A percentile compares a stretch with the other conserved stretches of the same genome.
phyloP scores from a whole-genome alignment of 1,284 basidiomycete genomes.

The Psilocybe mexicana region DNA sequence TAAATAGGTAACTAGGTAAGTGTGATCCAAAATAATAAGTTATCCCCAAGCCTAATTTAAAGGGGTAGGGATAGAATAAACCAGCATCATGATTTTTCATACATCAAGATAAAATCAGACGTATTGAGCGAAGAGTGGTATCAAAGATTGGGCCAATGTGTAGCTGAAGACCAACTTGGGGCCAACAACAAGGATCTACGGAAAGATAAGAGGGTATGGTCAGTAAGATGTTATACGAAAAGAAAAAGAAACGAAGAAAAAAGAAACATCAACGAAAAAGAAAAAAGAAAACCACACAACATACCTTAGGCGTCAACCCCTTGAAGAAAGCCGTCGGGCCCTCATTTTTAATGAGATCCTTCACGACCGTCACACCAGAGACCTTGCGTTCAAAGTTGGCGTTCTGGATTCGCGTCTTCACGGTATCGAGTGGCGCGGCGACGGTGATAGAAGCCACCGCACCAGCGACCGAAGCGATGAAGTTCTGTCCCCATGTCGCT shows the following conservation, averaged over 20 bases:
- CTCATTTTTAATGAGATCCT: conserved; percentile 88
- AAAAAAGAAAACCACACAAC: not conserved
- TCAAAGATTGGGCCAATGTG: conserved; percentile 94
- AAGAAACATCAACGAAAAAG: conserved; percentile 76
- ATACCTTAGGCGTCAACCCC: conserved; percentile 91
- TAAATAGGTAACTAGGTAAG: not conserved
- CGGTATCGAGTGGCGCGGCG: conserved; percentile 92
- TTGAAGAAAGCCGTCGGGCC: conserved; percentile 92
- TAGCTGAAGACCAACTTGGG: conserved; percentile 99
- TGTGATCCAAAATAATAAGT: not conserved
- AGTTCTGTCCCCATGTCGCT: conserved; percentile 96
- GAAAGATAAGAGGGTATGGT: not conserved
- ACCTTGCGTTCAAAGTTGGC: conserved; percentile 95
- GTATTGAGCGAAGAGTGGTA: conserved; percentile 91
- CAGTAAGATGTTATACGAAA: no score
- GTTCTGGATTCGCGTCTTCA: conserved; percentile 98
- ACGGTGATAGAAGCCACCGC: conserved; percentile 95
- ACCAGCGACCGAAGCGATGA: conserved; percentile 91
- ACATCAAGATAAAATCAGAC: conserved; percentile 44
- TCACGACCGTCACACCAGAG: conserved; percentile 85
- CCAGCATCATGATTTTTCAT: not conserved
- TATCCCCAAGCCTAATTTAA: not conserved
- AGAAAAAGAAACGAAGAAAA: conserved; percentile 40
- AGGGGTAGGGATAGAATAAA: not conserved
- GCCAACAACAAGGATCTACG: conserved; percentile 92